Percentiles rank a stretch among this genome's conserved stretches.
Evolutionary conservation across 306 rosid species (phyloP).

Genomic region (Comarum palustre): DNA sequence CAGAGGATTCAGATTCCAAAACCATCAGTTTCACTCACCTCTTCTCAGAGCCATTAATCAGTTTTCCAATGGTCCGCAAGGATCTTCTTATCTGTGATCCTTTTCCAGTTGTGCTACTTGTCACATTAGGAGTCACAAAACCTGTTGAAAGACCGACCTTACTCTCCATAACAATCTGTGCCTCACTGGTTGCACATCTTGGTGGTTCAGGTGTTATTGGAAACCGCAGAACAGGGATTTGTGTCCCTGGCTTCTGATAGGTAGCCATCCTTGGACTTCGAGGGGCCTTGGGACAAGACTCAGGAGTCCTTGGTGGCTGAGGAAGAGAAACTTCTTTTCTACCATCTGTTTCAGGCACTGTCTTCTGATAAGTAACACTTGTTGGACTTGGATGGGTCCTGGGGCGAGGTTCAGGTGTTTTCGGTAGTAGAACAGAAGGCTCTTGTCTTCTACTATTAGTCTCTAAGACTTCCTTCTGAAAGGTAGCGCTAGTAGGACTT

Average conservation of each 20-base stretch:
- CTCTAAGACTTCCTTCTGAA: slow-evolving; percentile 35
- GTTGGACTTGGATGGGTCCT: slow-evolving; percentile 55
- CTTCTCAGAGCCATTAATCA: slow-evolving; percentile 82
- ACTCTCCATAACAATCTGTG: slow-evolving; percentile 24
- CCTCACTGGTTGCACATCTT: slow-evolving; percentile 35
- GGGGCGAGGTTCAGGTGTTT: slow-evolving; percentile 14
- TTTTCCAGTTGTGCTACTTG: slow-evolving; percentile 53
- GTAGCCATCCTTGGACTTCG: slow-evolving; percentile 45
- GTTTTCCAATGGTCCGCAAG: slow-evolving; percentile 79
- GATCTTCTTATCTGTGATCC: slow-evolving; percentile 85
- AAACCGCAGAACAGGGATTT: slow-evolving; percentile 44
- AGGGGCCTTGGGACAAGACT: slow-evolving; percentile 37
- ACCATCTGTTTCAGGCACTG: slow-evolving; percentile 26
- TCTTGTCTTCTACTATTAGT: slow-evolving; percentile 34
- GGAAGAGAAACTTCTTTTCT: slow-evolving; percentile 39
- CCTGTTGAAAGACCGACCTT: slow-evolving; percentile 32
- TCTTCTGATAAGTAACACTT: slow-evolving; percentile 37
- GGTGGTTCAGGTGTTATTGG: slow-evolving; percentile 61
- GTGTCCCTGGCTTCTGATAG: slow-evolving; percentile 46
- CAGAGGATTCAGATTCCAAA: background rate
- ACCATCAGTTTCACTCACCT: slow-evolving; percentile 36
- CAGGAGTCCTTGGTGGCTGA: slow-evolving; percentile 29
- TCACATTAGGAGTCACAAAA: slow-evolving; percentile 42
- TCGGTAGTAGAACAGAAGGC: slow-evolving; percentile 36
- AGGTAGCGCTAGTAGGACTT: slow-evolving; percentile 48